Evolutionary conservation across 1,284 basidiomycete species (phyloP).

Genomic region (Marasmius tenuissimus): DNA sequence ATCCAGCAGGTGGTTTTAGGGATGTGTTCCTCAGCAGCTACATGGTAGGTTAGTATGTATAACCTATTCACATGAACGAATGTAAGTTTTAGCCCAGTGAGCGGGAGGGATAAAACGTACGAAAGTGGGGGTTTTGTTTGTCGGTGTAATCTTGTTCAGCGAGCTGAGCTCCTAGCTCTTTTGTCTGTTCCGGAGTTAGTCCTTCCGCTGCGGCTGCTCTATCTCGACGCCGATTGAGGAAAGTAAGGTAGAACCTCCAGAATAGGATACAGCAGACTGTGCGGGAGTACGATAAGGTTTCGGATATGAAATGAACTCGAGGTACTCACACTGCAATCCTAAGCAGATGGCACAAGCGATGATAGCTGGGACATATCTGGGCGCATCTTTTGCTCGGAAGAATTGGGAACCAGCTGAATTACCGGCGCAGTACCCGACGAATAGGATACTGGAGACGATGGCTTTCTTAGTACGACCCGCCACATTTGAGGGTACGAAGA

Average conservation of each 20-base stretch:
- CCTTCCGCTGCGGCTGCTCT: conserved; percentile 9
- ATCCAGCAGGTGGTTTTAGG: no score
- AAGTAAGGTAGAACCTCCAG: conserved; percentile 12
- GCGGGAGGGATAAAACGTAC: conserved; percentile 2
- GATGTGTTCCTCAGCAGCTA: no score
- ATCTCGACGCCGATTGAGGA: conserved; percentile 10
- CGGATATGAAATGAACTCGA: background rate
- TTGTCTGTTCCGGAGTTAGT: conserved; percentile 10
- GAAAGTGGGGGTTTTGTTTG: conserved; percentile 14
- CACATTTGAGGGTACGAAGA: conserved; percentile 16
- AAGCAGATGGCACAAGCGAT: conserved; percentile 14
- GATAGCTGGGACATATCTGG: conserved; percentile 15
- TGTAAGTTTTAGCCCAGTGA: background rate
- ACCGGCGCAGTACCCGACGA: conserved; percentile 15
- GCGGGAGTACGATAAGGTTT: background rate
- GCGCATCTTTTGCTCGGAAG: conserved; percentile 14
- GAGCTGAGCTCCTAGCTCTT: conserved; percentile 11
- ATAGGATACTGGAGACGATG: conserved; percentile 14
- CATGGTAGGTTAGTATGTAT: background rate
- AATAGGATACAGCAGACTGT: conserved; percentile 10
- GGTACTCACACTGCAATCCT: conserved; percentile 12
- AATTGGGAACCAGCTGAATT: conserved; percentile 17
- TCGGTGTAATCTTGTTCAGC: conserved; percentile 16
- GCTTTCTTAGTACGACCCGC: conserved; percentile 18
- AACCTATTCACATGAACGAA: background rate